Base-by-base conservation (phyloP, 768 basidiomycete species). In the Phaeotremella skinneri region DNA sequence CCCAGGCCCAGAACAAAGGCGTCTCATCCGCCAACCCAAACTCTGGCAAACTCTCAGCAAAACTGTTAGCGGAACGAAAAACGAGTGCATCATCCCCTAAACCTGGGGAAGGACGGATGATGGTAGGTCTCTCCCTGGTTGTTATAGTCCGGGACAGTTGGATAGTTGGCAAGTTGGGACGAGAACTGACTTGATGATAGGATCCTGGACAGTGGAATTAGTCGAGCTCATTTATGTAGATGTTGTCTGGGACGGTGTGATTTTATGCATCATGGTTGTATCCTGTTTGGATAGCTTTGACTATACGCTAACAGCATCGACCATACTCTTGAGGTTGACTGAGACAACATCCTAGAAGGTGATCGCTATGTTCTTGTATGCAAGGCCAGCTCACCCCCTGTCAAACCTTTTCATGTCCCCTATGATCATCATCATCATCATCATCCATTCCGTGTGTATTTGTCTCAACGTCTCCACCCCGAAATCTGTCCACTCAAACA, bases 21-120 rank as follows among this genome's bases (percentile, higher is more conserved):
- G 69, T 74, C 9, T 61, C 66, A n/a, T 29, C 59, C 1, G 59
- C 66, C 7, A 74, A 74, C 59, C 73, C 73, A 1, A 70, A 69
- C 48, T 55, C 73, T 27, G 75, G 75, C 1, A 65, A 74, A 54
- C 48, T 76, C 42, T 65, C 66, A 2, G 68, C 71, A 17, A 72
- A 76, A 29, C 57, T 76, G 5, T 70, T 61, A 7, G 73, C 71
- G 20, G 71, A 73, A 49, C 59, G 70, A 42, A 66, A 59, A 43
- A 66, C 55, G 43, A 51, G 66, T 20, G 26, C 47, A 21, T 39
- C 53, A 17, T 48, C 59, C 3, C 47, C 42, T 4, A 41, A 62
- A 23, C n/a, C 49, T 25, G 42, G 53, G 7, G 59, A 73, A 17
- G 63, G 65, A 32, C 30, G 69, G 37, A 56, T 71, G 66, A 75